Conservation (phyloP, 192 early-diverging fungal genomes). For the Umbelopsis ramanniana region DNA sequence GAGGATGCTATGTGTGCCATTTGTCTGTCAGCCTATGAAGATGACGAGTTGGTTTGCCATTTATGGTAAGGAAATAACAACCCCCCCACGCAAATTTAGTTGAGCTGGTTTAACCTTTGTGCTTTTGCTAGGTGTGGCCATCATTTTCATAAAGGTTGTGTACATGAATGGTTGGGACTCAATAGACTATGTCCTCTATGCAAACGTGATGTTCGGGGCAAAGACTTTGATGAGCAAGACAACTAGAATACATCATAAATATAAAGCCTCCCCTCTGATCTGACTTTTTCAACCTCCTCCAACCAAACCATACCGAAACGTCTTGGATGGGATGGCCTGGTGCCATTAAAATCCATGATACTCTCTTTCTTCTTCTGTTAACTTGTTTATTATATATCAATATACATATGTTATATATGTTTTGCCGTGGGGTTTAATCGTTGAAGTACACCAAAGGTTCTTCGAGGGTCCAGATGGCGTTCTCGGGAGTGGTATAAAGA, state of each 20-base stretch:
- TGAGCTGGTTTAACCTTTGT: too few relatives aligned
- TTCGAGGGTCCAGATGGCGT: slow-evolving; percentile 55
- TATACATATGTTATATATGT: slow-evolving; percentile 22
- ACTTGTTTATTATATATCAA: slow-evolving; percentile 11
- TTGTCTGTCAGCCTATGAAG: slow-evolving; percentile 77
- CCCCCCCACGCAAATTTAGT: too few relatives aligned
- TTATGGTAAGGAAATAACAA: slow-evolving; percentile 51
- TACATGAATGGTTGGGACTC: slow-evolving; percentile 80
- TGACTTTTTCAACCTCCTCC: neutral
- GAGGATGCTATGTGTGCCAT: slow-evolving; percentile 69
- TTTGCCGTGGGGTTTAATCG: slow-evolving; percentile 42
- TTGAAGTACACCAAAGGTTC: slow-evolving; percentile 55
- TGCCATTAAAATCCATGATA: neutral
- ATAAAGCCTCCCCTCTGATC: neutral
- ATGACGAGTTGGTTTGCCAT: slow-evolving; percentile 72
- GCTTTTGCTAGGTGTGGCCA: slow-evolving; percentile 54
- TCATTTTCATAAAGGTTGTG: slow-evolving; percentile 84
- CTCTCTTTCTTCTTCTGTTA: neutral
- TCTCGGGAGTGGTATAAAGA: slow-evolving; percentile 52
- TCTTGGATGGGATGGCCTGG: slow-evolving; percentile 9
- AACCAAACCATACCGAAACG: neutral
- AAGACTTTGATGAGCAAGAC: slow-evolving; percentile 27
- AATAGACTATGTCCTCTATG: slow-evolving; percentile 81
- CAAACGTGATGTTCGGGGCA: slow-evolving; percentile 59
- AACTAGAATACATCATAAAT: neutral